Base-by-base conservation (phyloP, 2,329 filamentous ascomycete species). In the Aspergillus sergii region DNA sequence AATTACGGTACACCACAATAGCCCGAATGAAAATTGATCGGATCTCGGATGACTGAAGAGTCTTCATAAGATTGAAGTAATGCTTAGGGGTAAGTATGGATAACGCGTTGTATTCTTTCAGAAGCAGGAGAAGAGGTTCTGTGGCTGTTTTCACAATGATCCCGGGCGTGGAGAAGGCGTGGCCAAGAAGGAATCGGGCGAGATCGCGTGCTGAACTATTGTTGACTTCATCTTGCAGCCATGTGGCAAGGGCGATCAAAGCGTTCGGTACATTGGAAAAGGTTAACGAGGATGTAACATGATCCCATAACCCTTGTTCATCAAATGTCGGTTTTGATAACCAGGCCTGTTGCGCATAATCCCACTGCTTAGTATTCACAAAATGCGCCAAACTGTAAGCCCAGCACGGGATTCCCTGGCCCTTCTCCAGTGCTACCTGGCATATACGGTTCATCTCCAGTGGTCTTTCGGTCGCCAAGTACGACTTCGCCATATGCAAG, bases 401-500 rank as follows among this genome's bases (percentile, higher is more conserved):
- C 71, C 76, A 76, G 56, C 71, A 76, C 19, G 62, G 56, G 5
- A 69, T 55, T 28, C 71, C 75, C 32, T 73, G 56, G 2, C 68
- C 65, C 11, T 66, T 67, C 21, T 54, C 58, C 54, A 70, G 69
- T 12, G 81, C 80, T 67, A 81, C 73, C 45, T 78, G 66, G 61
- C 82, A 81, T n/a, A 84, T 68, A 16, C 69, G 60, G 12, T 79
- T 72, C 12, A 82, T 76, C 3, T 76, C 75, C 16, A 78, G 63
- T 62, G 80, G 73, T 23, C 76, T 71, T 19, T 81, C 72, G n/a
- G 68, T 71, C 30, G 64, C 53, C 19, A 85, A 65, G 63, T 82
- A 78, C 26, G 84, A 79, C 50, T 75, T 74, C 26, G 83, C 78
- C 30, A 81, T 77, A 46, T 76, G 71, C 58, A 77, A 70, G 69